Percentiles rank a stretch among this genome's conserved stretches.
Evolutionary conservation across 352 stramenopile species (phyloP).

Genomic region (Pythium insidiosum): DNA sequence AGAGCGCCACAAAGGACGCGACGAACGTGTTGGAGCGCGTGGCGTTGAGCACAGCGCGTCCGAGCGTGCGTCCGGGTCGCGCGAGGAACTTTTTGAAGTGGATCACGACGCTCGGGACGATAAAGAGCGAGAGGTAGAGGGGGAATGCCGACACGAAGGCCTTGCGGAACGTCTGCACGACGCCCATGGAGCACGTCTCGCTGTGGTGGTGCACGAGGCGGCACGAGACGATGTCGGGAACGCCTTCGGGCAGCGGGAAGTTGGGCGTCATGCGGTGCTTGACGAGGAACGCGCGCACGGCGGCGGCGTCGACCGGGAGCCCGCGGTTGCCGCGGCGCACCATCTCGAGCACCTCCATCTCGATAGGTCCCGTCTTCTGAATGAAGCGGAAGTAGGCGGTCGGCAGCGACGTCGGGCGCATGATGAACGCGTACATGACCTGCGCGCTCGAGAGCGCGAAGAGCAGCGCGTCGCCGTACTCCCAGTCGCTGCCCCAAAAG

Average conservation of each 20-base stretch:
- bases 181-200: conserved; percentile 35
- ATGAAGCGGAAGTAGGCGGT: conserved; percentile 83
- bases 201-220: conserved; percentile 49
- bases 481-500: conserved; percentile 84
- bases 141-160: conserved; percentile 64
- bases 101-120: conserved; percentile 74
- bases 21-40: conserved; percentile 75
- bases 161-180: conserved; percentile 40
- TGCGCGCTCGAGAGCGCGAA: conserved; percentile 73
- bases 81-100: conserved; percentile 74
- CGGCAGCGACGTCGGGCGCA: conserved; percentile 60
- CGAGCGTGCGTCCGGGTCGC: conserved; percentile 39
- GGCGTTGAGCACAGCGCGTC: conserved; percentile 48
- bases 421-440: conserved; percentile 85
- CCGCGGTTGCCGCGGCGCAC: conserved; percentile 55
- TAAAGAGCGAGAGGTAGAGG: conserved; percentile 81
- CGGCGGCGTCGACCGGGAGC: conserved; percentile 25
- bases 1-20: conserved; percentile 62
- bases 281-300: conserved; percentile 31
- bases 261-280: conserved; percentile 21
- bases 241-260: conserved; percentile 22
- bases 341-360: conserved; percentile 52
- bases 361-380: conserved; percentile 55
- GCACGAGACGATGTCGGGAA: conserved; percentile 37
- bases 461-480: conserved; percentile 69